Conservation (phyloP, 768 basidiomycete species). For the Lactarius quietus region DNA sequence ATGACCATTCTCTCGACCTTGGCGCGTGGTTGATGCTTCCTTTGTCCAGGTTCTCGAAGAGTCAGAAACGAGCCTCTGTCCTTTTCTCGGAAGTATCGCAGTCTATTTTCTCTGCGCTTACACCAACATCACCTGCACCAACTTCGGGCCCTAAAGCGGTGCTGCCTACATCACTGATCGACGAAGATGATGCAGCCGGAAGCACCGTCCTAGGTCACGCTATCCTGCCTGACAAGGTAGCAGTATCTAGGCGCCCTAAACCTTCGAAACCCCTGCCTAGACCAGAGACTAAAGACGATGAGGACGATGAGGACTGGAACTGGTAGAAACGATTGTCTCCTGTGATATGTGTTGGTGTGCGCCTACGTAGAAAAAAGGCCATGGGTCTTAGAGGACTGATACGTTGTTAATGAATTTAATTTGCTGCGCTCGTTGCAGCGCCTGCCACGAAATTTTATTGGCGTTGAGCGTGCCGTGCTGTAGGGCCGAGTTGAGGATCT, state of each 20-base stretch:
- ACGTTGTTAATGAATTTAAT: background rate
- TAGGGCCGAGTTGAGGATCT: background rate
- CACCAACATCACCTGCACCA: conserved; percentile 26
- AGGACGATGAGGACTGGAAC: conserved; percentile 27
- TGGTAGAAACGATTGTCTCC: conserved; percentile 16
- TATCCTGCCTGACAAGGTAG: conserved; percentile 7
- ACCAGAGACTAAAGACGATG: conserved; percentile 8
- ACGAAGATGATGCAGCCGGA: conserved; percentile 14
- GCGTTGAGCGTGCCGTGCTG: background rate
- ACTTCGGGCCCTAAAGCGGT: conserved; percentile 26
- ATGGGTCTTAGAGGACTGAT: background rate
- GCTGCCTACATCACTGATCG: conserved; percentile 17
- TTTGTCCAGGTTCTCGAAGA: conserved; percentile 53
- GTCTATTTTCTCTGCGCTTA: conserved; percentile 41
- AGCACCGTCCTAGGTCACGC: conserved; percentile 7
- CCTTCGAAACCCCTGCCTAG: background rate
- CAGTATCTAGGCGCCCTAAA: background rate
- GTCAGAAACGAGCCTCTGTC: conserved; percentile 63
- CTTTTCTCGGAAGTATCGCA: conserved; percentile 64
- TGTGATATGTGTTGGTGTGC: background rate
- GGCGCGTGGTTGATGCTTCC: background rate
- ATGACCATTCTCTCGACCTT: conserved; percentile 8
- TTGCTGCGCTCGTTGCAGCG: background rate
- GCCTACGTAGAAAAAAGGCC: background rate
- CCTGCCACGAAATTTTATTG: background rate